A percentile compares a stretch with the other conserved stretches of the same genome.
phyloP scores from a whole-genome alignment of 208 protist genomes.

The Tritrichomonas musculus region DNA sequence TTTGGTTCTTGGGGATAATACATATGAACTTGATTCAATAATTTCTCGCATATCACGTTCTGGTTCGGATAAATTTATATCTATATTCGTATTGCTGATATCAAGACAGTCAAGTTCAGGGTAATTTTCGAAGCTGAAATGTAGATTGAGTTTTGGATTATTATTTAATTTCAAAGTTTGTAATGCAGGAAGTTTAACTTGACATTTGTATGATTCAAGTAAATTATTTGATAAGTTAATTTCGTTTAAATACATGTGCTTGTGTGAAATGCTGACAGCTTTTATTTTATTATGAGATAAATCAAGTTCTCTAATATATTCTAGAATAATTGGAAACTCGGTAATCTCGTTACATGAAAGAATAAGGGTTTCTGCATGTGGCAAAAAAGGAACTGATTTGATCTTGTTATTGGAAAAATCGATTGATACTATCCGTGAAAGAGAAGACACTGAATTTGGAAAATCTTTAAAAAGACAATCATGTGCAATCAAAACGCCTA shows the following conservation, averaged over 20 bases:
- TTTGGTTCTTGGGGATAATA: background rate
- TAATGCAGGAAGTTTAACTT: too few species aligned
- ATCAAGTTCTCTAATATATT: background rate
- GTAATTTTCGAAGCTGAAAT: too few species aligned
- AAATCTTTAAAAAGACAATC: background rate
- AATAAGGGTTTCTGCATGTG: background rate
- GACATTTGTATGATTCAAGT: too few species aligned
- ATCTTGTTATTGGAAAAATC: background rate
- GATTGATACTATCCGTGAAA: background rate
- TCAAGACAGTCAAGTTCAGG: too few species aligned
- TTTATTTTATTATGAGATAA: background rate
- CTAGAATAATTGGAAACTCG: background rate
- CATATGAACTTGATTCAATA: background rate
- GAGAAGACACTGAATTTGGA: background rate
- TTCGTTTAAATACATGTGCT: too few species aligned
- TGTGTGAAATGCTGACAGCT: background rate
- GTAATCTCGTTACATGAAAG: background rate
- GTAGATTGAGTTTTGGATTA: too few species aligned
- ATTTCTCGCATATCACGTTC: background rate
- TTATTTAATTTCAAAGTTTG: too few species aligned
- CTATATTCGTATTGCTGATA: too few species aligned
- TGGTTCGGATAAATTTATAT: too few species aligned
- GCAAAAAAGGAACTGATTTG: background rate
- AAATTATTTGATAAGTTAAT: too few species aligned
- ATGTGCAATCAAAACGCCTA: background rate